Evolutionary conservation across 108 stramenopile species (phyloP).

Genomic region (Nitzschia sp.): DNA sequence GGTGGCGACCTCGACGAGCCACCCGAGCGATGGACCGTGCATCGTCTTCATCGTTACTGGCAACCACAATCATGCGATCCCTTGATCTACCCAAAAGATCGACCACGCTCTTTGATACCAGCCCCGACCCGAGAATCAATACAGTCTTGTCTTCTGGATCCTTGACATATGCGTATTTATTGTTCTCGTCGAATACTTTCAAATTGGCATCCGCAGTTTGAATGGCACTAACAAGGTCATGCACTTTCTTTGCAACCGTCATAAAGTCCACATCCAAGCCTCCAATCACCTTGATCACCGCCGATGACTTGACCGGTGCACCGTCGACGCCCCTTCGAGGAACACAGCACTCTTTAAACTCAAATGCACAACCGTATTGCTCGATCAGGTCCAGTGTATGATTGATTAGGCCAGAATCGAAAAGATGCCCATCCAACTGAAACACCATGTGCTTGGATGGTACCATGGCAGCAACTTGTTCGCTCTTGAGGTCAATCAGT

Average conservation of each 20-base stretch:
- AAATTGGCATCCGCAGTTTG: conserved; percentile 59
- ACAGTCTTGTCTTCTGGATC: conserved; percentile 51
- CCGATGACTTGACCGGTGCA: conserved; percentile 31
- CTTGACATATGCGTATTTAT: conserved; percentile 23
- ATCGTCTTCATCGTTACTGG: conserved; percentile 59
- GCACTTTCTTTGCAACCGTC: conserved; percentile 46
- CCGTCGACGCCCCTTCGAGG: conserved; percentile 5
- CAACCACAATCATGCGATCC: conserved; percentile 56
- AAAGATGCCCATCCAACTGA: conserved; percentile 45
- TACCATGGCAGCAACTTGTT: conserved; percentile 2
- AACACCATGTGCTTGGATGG: conserved; percentile 15
- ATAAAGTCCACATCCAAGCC: conserved; percentile 40
- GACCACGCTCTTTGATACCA: conserved; percentile 70
- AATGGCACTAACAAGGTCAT: conserved; percentile 45
- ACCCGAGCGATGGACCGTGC: conserved; percentile 47
- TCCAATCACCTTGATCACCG: conserved; percentile 47
- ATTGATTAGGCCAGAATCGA: conserved; percentile 90
- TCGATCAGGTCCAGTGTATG: conserved; percentile 77
- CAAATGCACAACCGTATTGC: conserved; percentile 55
- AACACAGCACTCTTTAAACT: conserved; percentile 63
- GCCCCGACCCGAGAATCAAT: conserved; percentile 81
- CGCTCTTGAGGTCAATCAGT: conserved; percentile 12
- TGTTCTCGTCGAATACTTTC: conserved; percentile 40
- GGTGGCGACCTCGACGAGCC: conserved; percentile 44
- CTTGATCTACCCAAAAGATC: conserved; percentile 59